Evolutionary conservation across 495 filamentous ascomycete species (phyloP).

Genomic region (Tricharina praecox): DNA sequence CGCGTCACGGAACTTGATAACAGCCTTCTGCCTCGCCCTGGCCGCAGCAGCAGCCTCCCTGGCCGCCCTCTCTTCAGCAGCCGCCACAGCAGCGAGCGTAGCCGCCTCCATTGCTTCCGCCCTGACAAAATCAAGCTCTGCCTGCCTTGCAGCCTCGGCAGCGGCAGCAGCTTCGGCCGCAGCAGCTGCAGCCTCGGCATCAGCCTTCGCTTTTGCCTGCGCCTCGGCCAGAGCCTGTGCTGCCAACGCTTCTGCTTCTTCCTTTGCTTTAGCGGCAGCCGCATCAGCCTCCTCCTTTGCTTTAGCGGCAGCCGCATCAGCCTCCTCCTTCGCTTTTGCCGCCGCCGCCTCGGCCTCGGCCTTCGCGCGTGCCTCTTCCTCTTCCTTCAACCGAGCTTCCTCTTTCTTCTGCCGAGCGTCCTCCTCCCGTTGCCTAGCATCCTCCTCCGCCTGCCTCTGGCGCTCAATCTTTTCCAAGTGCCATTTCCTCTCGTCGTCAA

Average conservation of each 20-base stretch:
- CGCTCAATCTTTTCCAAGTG: conserved; percentile 22
- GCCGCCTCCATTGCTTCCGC: conserved; percentile 14
- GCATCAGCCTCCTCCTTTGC: conserved; percentile 28
- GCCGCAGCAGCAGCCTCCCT: conserved; percentile 28
- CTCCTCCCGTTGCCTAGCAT: conserved; percentile 22
- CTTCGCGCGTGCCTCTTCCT: conserved; percentile 24
- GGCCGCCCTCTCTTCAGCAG: conserved; percentile 29
- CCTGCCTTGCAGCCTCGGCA: conserved; percentile 21
- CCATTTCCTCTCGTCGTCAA: conserved; percentile 23
- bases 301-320: conserved; percentile 1
- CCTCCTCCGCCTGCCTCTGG: conserved; percentile 27
- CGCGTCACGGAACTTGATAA: conserved; percentile 50
- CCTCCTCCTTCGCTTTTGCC: neutral
- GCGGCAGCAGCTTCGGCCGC: conserved; percentile 23
- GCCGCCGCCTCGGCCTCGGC: conserved; percentile 28
- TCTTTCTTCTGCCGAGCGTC: conserved; percentile 25
- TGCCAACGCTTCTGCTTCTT: conserved; percentile 24
- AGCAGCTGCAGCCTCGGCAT: neutral
- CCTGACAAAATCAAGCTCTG: conserved; percentile 10
- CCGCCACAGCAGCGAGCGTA: conserved; percentile 22
- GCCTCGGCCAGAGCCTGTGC: conserved; percentile 26
- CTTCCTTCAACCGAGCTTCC: conserved; percentile 28
- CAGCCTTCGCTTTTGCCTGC: conserved; percentile 29
- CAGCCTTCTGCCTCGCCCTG: conserved; percentile 34
- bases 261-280: conserved; percentile 27